phyloP scores from a whole-genome alignment of 2,329 filamentous ascomycete species.

The Fusarium dimerum region DNA sequence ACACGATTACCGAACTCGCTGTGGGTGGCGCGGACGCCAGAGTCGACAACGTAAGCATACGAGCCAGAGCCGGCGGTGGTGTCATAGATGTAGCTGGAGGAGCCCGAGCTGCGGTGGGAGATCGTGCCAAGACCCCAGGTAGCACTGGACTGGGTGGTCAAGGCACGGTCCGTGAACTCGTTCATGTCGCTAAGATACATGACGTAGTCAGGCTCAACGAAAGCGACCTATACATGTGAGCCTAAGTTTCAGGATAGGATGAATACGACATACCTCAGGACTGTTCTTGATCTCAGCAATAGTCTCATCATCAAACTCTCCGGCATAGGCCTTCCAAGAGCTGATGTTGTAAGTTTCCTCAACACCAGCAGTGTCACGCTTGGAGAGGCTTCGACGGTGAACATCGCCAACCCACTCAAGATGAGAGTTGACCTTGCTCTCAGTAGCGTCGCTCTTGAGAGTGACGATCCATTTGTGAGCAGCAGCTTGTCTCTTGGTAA shows the following conservation, averaged over 20 bases:
- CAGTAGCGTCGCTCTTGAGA: slow-evolving; percentile 52
- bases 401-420: slow-evolving; percentile 50
- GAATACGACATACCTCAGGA: slow-evolving; percentile 38
- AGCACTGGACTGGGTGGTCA: slow-evolving; percentile 24
- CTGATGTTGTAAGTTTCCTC: slow-evolving; percentile 32
- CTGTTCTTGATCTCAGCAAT: slow-evolving; percentile 42
- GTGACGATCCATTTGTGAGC: slow-evolving; percentile 58
- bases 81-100: slow-evolving; percentile 49
- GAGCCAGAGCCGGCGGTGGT: slow-evolving; percentile 49
- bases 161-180: slow-evolving; percentile 23
- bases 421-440: slow-evolving; percentile 48
- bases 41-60: slow-evolving; percentile 63
- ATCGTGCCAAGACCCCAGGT: slow-evolving; percentile 28
- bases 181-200: slow-evolving; percentile 18
- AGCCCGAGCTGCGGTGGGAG: slow-evolving; percentile 28
- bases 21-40: slow-evolving; percentile 57
- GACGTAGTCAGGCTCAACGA: slow-evolving; percentile 27
- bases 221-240: slow-evolving; percentile 18
- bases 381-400: slow-evolving; percentile 53
- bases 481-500: slow-evolving; percentile 8
- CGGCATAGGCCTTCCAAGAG: slow-evolving; percentile 42
- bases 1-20: slow-evolving; percentile 51
- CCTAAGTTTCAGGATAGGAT: background rate
- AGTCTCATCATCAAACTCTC: slow-evolving; percentile 42
- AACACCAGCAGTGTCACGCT: slow-evolving; percentile 42